Base-by-base conservation (phyloP, 345 rosid genomes). In the Arabidopsis suecica region DNA sequence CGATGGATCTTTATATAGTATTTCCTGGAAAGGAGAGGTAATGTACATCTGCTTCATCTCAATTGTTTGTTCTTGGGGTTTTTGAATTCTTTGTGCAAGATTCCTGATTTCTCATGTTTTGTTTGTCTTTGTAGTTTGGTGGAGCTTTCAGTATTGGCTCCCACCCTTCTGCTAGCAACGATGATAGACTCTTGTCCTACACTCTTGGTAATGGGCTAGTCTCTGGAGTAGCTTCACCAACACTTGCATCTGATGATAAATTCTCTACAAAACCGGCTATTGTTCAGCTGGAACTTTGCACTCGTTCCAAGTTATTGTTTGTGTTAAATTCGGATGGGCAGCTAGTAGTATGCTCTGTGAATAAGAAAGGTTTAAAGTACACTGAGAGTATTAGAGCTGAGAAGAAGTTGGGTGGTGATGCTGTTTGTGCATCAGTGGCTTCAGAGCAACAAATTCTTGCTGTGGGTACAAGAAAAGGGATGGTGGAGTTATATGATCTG, bases 11-110 rank as follows among this genome's bases (percentile, higher is more conserved):
- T 78, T 94, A 45, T 89, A 86, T 76, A 83, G 88, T 66, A 85
- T 91, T 65, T 94, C 98, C 23, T 94, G 98, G 98, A 94, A 91
- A 78, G 98, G 96, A 61, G 97, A 94, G 98, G 98, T 94, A 89
- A 80, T 74, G 28, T 37, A 59, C 56, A 47, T 69, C 23, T 72
- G 32, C 47, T 37, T 76, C 37, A 16, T 11, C 57, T 69, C 13
- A 32, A 12, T 65, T 57, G 55, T 69, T 40, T 53, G 59, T 69
- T 40, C 45, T 61, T 57, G 34, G 62, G 11, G 3, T 8, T 23
- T 40, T 36, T 2, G 4, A 1, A 12, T 8, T 49, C 65, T 28
- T 23, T 20, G 9, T 56, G 28, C 45, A 22, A 0, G 49, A 41
- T 11, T 33, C 28, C 3, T 58, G 9, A 23, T 34, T 60, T 51